Evolutionary conservation across 1,284 basidiomycete species (phyloP).

Genomic region (Schizophyllum amplum): DNA sequence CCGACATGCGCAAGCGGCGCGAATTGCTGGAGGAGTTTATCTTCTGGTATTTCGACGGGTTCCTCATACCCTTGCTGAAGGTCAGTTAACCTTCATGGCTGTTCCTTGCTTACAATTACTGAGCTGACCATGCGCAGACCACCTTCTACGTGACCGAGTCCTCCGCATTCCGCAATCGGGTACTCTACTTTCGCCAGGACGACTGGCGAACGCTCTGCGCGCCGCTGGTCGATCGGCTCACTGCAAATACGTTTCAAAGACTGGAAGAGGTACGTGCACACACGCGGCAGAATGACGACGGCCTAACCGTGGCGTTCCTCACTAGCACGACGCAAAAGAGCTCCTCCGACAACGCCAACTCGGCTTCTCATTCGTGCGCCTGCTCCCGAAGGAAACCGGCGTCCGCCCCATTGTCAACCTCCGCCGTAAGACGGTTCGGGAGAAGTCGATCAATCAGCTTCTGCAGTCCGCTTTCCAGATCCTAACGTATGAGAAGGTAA

Average conservation of each 20-base stretch:
- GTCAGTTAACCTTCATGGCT: too few relatives aligned
- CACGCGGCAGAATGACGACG: too few relatives aligned
- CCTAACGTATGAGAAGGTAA: slow-evolving; percentile 79
- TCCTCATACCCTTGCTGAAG: slow-evolving; percentile 74
- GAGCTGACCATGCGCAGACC: slow-evolving; percentile 41
- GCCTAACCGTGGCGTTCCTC: too few relatives aligned
- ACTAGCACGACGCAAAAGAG: slow-evolving; percentile 54
- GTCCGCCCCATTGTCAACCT: slow-evolving; percentile 95
- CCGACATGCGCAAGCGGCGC: slow-evolving; percentile 68
- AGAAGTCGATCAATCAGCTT: slow-evolving; percentile 78
- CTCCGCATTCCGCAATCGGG: slow-evolving; percentile 76
- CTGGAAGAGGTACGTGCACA: slow-evolving; percentile 40
- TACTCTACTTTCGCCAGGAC: slow-evolving; percentile 91
- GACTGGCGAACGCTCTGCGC: slow-evolving; percentile 84
- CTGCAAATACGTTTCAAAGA: slow-evolving; percentile 55
- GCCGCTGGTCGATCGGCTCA: slow-evolving; percentile 73
- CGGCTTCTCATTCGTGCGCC: slow-evolving; percentile 80
- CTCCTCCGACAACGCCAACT: slow-evolving; percentile 62
- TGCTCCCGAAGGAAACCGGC: slow-evolving; percentile 91
- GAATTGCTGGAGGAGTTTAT: slow-evolving; percentile 80
- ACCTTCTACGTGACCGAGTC: slow-evolving; percentile 95
- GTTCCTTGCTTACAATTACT: slow-evolving; percentile 1
- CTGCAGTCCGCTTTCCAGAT: slow-evolving; percentile 81
- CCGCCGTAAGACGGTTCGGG: slow-evolving; percentile 45
- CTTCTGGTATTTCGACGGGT: slow-evolving; percentile 89